phyloP scores from a whole-genome alignment of 257 asterid genomes.

The Voacanga thouarsii region DNA sequence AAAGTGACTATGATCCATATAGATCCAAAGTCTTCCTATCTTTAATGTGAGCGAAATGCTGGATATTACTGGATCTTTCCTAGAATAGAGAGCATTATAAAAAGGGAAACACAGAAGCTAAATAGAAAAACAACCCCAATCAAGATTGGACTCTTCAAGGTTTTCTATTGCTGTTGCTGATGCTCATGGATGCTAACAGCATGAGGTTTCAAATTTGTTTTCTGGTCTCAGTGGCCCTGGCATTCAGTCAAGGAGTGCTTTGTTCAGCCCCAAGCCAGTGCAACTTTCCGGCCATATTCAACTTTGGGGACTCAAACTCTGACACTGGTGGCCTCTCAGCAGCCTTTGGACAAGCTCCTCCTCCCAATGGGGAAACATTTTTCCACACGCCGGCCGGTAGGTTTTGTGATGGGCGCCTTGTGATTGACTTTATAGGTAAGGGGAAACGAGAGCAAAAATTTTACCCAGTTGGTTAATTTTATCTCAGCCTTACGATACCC shows the following conservation, averaged over 20 bases:
- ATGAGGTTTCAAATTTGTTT: constrained; percentile 6
- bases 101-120: neutral
- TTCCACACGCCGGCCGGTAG: constrained; percentile 65
- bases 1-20: too few relatives aligned
- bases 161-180: neutral
- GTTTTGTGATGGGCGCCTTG: constrained; percentile 65
- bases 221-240: neutral
- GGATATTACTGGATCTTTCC: too few relatives aligned
- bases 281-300: constrained; percentile 69
- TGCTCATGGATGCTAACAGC: constrained; percentile 9
- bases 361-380: constrained; percentile 59
- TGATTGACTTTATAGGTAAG: constrained; percentile 63
- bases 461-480: too few relatives aligned
- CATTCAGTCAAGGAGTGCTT: neutral
- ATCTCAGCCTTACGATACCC: too few relatives aligned
- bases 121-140: neutral
- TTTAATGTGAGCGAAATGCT: too few relatives aligned
- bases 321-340: constrained; percentile 89
- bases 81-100: too few relatives aligned
- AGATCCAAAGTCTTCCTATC: too few relatives aligned
- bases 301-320: constrained; percentile 85
- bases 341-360: constrained; percentile 59
- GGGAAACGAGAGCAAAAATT: neutral
- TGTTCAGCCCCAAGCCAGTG: constrained; percentile 27
- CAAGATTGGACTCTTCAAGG: neutral